These are phyloP conservation scores for Infundibulicybe gibba DNA, from an alignment of 768 basidiomycete species.

Conservation along the genomic window DNA sequence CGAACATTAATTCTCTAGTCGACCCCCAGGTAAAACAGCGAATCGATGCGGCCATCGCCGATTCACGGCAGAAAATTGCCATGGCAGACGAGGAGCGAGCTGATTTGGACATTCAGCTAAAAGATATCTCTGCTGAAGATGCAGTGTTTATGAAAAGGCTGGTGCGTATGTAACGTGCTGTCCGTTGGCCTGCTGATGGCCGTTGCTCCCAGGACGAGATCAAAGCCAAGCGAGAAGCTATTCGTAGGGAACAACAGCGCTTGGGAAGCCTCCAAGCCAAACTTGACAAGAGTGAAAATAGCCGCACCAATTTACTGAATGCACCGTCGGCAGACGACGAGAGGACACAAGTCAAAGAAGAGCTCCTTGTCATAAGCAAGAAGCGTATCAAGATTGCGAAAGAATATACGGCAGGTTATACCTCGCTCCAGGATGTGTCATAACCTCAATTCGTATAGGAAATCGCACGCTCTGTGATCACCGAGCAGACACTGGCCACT, in stretches of 20 bases:
- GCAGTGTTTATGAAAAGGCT: constrained; percentile 20
- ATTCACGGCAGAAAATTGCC: constrained; percentile 38
- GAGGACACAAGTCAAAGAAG: constrained; percentile 37
- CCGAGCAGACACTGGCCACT: constrained; percentile 57
- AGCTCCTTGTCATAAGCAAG: constrained; percentile 42
- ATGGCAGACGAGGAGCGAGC: constrained; percentile 35
- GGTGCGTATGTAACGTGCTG: constrained; percentile 16
- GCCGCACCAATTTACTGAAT: constrained; percentile 34
- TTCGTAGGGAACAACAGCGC: constrained; percentile 24
- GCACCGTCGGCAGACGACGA: constrained; percentile 47
- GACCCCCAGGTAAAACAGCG: constrained; percentile 56
- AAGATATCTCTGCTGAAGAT: constrained; percentile 23
- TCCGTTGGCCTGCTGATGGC: not conserved
- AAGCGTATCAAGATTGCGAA: constrained; percentile 49
- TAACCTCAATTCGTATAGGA: constrained; percentile 29
- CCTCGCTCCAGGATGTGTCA: not conserved
- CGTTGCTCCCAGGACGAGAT: constrained; percentile 23
- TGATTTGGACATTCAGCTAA: constrained; percentile 33
- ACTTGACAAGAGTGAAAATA: constrained; percentile 24
- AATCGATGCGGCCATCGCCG: constrained; percentile 43
- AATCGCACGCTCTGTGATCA: constrained; percentile 49
- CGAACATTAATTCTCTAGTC: constrained; percentile 36
- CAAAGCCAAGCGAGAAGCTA: constrained; percentile 29
- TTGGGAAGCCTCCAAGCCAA: constrained; percentile 28
- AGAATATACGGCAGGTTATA: constrained; percentile 51